Percentiles rank a stretch among this genome's conserved stretches.
Conservation (phyloP, 305 asterid genomes). For the Salvia sclarea region DNA sequence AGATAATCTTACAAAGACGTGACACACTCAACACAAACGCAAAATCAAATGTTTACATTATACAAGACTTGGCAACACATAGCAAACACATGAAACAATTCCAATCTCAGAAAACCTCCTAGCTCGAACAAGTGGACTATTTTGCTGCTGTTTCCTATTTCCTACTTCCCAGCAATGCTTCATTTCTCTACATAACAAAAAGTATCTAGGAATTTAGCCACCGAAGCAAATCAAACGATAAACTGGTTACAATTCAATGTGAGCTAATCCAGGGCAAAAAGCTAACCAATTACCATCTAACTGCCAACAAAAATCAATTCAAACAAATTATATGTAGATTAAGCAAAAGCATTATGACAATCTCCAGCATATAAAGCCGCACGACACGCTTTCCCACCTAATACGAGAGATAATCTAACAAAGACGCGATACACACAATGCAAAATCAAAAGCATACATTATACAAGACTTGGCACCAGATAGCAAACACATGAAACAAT, state of each 20-base stretch:
- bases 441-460: neutral
- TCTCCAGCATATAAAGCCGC: neutral
- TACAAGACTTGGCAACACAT: neutral
- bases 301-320: neutral
- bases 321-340: neutral
- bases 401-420: neutral
- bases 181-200: neutral
- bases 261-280: neutral
- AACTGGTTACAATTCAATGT: neutral
- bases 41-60: neutral
- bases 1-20: neutral
- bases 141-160: neutral
- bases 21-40: neutral
- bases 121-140: neutral
- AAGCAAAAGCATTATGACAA: neutral
- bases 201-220: neutral
- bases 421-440: neutral
- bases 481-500: neutral
- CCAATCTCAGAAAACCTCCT: neutral
- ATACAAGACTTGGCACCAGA: neutral
- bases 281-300: neutral
- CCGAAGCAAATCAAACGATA: neutral
- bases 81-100: neutral
- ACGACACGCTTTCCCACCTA: neutral
- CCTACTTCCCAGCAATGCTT: neutral